These are phyloP conservation scores for Clonostachys chloroleuca DNA, from an alignment of 2,329 filamentous ascomycete species.

Conservation along the genomic window DNA sequence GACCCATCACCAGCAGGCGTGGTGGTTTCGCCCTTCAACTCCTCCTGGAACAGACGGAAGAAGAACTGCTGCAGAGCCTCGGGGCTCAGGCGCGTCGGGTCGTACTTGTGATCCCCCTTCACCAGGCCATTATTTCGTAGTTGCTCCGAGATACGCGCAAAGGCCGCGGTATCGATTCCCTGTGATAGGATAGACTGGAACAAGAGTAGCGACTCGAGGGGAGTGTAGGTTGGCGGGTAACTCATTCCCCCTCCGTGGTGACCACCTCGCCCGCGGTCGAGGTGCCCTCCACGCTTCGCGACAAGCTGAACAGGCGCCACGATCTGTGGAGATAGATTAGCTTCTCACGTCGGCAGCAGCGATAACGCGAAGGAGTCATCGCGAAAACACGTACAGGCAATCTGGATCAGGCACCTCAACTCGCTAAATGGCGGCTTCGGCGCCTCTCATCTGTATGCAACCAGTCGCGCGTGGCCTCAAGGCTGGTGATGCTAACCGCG, in stretches of 20 bases:
- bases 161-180: conserved; percentile 61
- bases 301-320: conserved; percentile 52
- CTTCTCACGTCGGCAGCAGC: neutral
- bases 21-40: conserved; percentile 51
- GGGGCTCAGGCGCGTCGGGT: conserved; percentile 68
- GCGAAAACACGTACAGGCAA: conserved; percentile 20
- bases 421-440: conserved; percentile 14
- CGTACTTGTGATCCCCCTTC: conserved; percentile 65
- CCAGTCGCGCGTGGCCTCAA: too few relatives aligned
- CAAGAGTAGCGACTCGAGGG: conserved; percentile 80
- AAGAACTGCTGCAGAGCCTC: conserved; percentile 79
- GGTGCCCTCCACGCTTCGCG: conserved; percentile 47
- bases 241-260: conserved; percentile 34
- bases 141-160: conserved; percentile 67
- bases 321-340: conserved; percentile 18
- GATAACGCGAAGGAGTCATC: neutral
- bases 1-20: conserved; percentile 16
- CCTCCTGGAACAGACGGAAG: conserved; percentile 69
- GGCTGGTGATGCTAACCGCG: too few relatives aligned
- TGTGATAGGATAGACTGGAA: conserved; percentile 73
- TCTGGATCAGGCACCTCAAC: conserved; percentile 18
- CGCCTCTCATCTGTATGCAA: conserved; percentile 16
- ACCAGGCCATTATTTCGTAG: conserved; percentile 72
- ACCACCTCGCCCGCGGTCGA: conserved; percentile 52
- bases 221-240: conserved; percentile 64